Evolutionary conservation across 805 yeast genomes (phyloP).

Genomic region (Kodamaea kakaduensis): DNA sequence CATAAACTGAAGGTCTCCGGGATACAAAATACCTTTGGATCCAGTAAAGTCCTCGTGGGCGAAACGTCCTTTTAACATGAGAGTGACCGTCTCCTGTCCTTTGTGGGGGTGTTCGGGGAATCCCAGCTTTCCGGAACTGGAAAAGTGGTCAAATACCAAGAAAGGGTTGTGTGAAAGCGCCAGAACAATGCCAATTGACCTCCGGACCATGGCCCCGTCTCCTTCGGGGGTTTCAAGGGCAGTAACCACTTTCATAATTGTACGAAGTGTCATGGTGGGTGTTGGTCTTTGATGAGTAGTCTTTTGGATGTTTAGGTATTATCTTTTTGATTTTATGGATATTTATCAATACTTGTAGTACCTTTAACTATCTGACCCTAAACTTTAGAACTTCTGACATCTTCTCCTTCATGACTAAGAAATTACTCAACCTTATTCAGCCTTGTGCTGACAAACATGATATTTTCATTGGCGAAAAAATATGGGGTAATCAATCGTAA

Average conservation of each 20-base stretch:
- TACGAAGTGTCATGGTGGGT: too few species aligned
- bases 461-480: too few species aligned
- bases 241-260: conserved; percentile 28
- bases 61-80: conserved; percentile 59
- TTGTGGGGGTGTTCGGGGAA: conserved; percentile 84
- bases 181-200: conserved; percentile 68
- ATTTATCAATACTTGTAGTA: too few species aligned
- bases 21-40: conserved; percentile 64
- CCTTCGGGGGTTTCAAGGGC: conserved; percentile 81
- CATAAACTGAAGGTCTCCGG: conserved; percentile 91
- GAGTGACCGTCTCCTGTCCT: conserved; percentile 79
- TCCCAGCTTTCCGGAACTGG: conserved; percentile 60
- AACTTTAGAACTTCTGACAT: too few species aligned
- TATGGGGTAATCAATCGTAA: too few species aligned
- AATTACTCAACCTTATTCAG: too few species aligned
- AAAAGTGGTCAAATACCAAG: conserved; percentile 76
- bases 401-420: too few species aligned
- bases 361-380: too few species aligned
- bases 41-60: conserved; percentile 90
- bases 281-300: too few species aligned
- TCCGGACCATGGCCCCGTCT: conserved; percentile 77
- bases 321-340: too few species aligned
- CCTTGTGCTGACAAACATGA: too few species aligned
- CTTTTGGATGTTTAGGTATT: too few species aligned
- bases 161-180: conserved; percentile 80